Percentiles rank a stretch among this genome's conserved stretches.
Evolutionary conservation across 2,329 filamentous ascomycete species (phyloP).

Genomic region (Colletotrichum karsti): DNA sequence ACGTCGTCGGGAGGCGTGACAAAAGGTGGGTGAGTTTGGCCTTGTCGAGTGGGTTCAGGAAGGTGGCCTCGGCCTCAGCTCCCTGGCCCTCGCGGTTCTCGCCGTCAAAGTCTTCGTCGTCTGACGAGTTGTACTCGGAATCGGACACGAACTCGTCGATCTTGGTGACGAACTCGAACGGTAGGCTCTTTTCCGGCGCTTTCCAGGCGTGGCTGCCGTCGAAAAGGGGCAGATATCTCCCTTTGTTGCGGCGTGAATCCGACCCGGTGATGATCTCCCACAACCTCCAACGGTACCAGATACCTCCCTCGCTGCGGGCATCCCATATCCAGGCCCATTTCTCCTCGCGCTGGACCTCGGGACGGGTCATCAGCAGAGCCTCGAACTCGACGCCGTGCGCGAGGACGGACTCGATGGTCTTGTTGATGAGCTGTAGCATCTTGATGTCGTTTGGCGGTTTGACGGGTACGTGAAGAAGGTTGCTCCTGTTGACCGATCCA

Average conservation of each 20-base stretch:
- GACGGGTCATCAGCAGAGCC: conserved; percentile 86
- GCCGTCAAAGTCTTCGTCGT: conserved; percentile 78
- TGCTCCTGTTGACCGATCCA: conserved; percentile 51
- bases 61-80: conserved; percentile 62
- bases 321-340: conserved; percentile 97
- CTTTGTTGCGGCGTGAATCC: conserved; percentile 52
- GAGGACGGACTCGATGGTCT: conserved; percentile 82
- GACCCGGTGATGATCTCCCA: conserved; percentile 85
- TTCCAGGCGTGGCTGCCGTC: conserved; percentile 83
- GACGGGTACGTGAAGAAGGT: conserved; percentile 74
- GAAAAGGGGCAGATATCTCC: conserved; percentile 72
- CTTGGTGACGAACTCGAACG: conserved; percentile 81
- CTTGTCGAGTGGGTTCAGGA: conserved; percentile 84
- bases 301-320: conserved; percentile 77
- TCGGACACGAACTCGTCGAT: conserved; percentile 85
- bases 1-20: conserved; percentile 80
- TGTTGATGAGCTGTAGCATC: conserved; percentile 85
- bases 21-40: conserved; percentile 86
- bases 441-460: conserved; percentile 80
- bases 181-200: conserved; percentile 74
- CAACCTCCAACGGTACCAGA: conserved; percentile 93
- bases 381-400: conserved; percentile 88
- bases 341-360: conserved; percentile 85
- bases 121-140: conserved; percentile 85
- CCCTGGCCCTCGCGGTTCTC: conserved; percentile 61